phyloP scores from a whole-genome alignment of 148 eudicot species.

The Rhododendron mucronatum region DNA sequence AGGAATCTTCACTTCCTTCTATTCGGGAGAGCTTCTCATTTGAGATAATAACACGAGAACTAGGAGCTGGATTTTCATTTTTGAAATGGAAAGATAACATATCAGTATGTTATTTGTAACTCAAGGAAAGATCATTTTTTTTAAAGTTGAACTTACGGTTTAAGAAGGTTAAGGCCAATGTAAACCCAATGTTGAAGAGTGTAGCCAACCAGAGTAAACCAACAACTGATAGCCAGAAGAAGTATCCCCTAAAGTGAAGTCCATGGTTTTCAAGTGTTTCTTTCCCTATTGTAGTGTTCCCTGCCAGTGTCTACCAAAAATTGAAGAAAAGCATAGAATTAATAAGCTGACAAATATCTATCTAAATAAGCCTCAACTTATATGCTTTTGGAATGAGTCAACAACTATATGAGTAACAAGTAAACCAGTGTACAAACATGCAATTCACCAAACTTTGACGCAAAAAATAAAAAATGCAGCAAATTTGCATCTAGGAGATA shows the following conservation, averaged over 20 bases:
- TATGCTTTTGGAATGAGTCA: not conserved
- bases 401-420: not conserved
- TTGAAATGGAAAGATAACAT: not conserved
- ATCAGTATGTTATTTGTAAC: not conserved
- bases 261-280: conserved; percentile 60
- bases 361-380: not conserved
- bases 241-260: conserved; percentile 36
- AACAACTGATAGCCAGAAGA: conserved; percentile 57
- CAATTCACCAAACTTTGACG: not conserved
- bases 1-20: conserved; percentile 22
- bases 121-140: not conserved
- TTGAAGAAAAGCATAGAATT: not conserved
- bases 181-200: conserved; percentile 48
- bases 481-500: not conserved
- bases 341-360: not conserved
- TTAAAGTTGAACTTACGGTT: conserved; percentile 41
- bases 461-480: not conserved
- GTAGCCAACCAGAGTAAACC: conserved; percentile 55
- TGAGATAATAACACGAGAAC: conserved; percentile 61
- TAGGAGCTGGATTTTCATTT: conserved; percentile 45
- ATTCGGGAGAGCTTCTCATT: conserved; percentile 47
- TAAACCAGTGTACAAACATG: not conserved
- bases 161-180: conserved; percentile 52
- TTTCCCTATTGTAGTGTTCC: conserved; percentile 54
- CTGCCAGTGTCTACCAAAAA: conserved; percentile 29